Percentiles rank a stretch among this genome's conserved stretches.
Conservation (phyloP, 202 grass and related monocot genomes). For the Panicum hallii region DNA sequence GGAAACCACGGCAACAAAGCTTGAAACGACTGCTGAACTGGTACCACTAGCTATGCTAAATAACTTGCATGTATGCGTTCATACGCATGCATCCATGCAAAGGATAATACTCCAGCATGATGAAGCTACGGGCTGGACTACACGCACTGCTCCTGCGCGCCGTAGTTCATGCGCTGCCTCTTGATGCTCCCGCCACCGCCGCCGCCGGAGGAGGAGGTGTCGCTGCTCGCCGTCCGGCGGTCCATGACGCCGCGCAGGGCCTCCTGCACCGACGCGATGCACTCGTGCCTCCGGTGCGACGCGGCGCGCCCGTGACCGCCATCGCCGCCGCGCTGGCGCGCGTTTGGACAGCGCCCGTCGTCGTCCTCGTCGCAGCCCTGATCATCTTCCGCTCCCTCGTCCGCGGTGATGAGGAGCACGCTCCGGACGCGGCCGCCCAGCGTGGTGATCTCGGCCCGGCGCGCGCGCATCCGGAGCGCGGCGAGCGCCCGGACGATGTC, state of each 20-base stretch:
- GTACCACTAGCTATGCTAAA: slow-evolving; percentile 31
- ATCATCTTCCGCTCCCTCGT: not conserved
- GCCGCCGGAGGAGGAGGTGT: slow-evolving; percentile 60
- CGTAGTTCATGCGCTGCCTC: slow-evolving; percentile 91
- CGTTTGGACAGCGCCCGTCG: not conserved
- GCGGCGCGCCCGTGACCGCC: slow-evolving; percentile 28
- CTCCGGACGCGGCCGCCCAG: slow-evolving; percentile 85
- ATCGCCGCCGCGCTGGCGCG: not conserved
- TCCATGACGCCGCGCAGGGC: slow-evolving; percentile 81
- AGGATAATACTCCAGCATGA: not conserved
- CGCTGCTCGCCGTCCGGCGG: slow-evolving; percentile 56
- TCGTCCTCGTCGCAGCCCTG: not conserved
- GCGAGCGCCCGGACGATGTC: slow-evolving; percentile 84
- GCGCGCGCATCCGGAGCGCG: slow-evolving; percentile 66
- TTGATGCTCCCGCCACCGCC: slow-evolving; percentile 60
- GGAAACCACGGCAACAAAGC: slow-evolving; percentile 35
- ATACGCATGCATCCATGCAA: slow-evolving; percentile 37
- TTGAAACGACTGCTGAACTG: slow-evolving; percentile 37
- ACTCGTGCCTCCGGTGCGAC: slow-evolving; percentile 69
- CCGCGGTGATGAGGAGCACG: slow-evolving; percentile 80
- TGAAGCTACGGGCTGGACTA: slow-evolving; percentile 28
- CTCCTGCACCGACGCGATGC: slow-evolving; percentile 86
- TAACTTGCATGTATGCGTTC: slow-evolving; percentile 1
- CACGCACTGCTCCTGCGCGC: slow-evolving; percentile 58
- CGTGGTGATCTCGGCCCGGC: slow-evolving; percentile 87